A percentile compares a stretch with the other conserved stretches of the same genome.
phyloP scores from a whole-genome alignment of 1,284 basidiomycete genomes.

The Volvariella surrecta region DNA sequence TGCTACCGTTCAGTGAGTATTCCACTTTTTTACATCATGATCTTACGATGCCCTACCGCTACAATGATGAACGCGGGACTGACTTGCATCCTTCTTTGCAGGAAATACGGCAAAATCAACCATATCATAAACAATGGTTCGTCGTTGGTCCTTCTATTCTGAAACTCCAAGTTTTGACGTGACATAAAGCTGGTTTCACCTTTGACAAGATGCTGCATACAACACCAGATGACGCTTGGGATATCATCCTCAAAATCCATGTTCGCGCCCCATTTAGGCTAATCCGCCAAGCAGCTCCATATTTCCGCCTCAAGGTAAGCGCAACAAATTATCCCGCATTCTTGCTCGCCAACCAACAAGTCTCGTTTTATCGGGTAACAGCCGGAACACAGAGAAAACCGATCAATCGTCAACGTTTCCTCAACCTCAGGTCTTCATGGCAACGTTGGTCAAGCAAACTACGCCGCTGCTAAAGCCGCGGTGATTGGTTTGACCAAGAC shows the following conservation, averaged over 20 bases:
- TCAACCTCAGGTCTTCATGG: slow-evolving; percentile 75
- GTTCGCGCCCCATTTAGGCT: slow-evolving; percentile 81
- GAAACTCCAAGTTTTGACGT: neutral
- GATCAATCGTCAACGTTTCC: slow-evolving; percentile 72
- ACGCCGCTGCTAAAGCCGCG: slow-evolving; percentile 71
- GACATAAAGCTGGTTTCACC: slow-evolving; percentile 65
- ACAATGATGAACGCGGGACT: too few species aligned
- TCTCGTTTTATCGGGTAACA: slow-evolving; percentile 11
- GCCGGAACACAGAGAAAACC: slow-evolving; percentile 51
- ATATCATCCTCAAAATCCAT: slow-evolving; percentile 78
- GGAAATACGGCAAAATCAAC: slow-evolving; percentile 75
- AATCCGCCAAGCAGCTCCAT: slow-evolving; percentile 76
- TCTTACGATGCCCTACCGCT: too few species aligned
- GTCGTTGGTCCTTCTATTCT: slow-evolving; percentile 10
- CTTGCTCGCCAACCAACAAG: neutral
- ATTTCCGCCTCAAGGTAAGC: slow-evolving; percentile 73
- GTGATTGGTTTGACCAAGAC: slow-evolving; percentile 79
- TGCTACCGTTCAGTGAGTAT: slow-evolving; percentile 62
- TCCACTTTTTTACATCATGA: neutral
- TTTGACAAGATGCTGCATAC: slow-evolving; percentile 87
- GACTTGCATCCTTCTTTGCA: slow-evolving; percentile 18
- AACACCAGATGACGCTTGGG: slow-evolving; percentile 75
- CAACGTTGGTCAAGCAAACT: slow-evolving; percentile 82
- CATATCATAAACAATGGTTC: slow-evolving; percentile 82
- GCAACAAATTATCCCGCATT: neutral